Base-by-base conservation (phyloP, 2,329 filamentous ascomycete genomes). In the Fusarium sp. region DNA sequence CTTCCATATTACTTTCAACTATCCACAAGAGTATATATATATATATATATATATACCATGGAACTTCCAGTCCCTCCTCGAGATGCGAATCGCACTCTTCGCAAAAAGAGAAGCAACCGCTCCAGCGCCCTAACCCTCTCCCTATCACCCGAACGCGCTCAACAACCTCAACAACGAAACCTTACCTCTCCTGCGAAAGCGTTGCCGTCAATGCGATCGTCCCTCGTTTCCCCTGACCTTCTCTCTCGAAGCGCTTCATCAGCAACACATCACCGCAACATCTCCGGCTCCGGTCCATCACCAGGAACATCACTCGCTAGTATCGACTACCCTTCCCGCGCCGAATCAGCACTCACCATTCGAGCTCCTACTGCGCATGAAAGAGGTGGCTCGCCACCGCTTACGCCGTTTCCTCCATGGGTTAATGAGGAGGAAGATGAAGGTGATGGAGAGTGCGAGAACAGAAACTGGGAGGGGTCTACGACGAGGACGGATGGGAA, bases 351-450 rank as follows among this genome's bases (percentile, higher is more conserved):
- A 0, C 67, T 74, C 2, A 77, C 76, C 1, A 62, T 77, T 9
- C 62, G 71, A 33, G 71, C 70, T 7, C 68, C 74, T 8, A 41
- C 42, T 18, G 54, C 44, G 1, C n/a, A 35, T 22, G 70, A 74
- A 3, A 55, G 62, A 38, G 71, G 57, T 5, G 31, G 49, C 1
- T 55, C 64, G 10, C 72, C 75, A 5, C 78, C 78, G 0, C 59
- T 79, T 6, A 79, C 77, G 2, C 76, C 75, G 8, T 79, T 80
- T 33, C 78, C 78, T 14, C 74, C 76, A 4, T 78, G 75, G 75
- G 54, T 64, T 2, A 62, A 65, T 13, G 71, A 67, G 10, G 64
- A 70, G 5, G 75, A 74, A 10, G 75, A 68, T 5, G 65, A 71
- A 17, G 72, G 68, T 1, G 73, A 68, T 3, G 72, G 65, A 7